Evolutionary conservation across 768 basidiomycete genomes (phyloP), one percentile per base, ranked within the genome.

Genomic region (Tricholoma matsutake): DNA sequence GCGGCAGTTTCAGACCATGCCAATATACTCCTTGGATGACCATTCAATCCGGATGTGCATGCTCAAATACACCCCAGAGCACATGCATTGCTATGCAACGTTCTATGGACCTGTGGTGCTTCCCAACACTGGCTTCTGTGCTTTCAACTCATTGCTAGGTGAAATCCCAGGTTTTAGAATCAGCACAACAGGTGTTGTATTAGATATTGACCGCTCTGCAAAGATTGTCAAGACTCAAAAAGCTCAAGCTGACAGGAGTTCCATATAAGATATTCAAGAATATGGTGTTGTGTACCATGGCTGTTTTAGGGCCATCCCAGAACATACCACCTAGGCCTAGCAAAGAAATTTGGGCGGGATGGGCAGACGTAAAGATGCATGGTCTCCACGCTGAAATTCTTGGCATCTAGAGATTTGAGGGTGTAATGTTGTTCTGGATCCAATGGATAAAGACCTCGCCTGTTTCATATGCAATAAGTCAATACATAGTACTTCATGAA

Each of bases 141-240:
- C 96, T 2, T 98, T 99, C 83, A 98, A 95, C 73, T 86, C 89
- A 0, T 76, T 99, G 14, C 73, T 79, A 0, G 79, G 78, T n/a
- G 84, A 86, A 0, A 78, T 76, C 1, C 76, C 88, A 0, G 91
- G 88, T 1, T 99, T 99, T 81, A 80, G 96, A 54, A 81, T 99
- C 43, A 87, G 90, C 20, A 97, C 96, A 2, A 96, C 94, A 0
- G 97, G 97, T 1, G 94, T 98, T 7, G 91, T 99, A 14, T 81
- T 98, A 34, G 94, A 98, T 73, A 85, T 97, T 60, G 94, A 98
- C 70, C 87, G 89, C 41, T 91, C 94, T 47, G 86, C 88, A 58
- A 92, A 92, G 80, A 98, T 99, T 61, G 96, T n/a, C n/a, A n/a
- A n/a, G n/a, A n/a, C n/a, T 98, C 64, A 99, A 99, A 81, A 99